Conservation (phyloP, 2,329 filamentous ascomycete genomes). For the Ceratocystis huliohia region DNA sequence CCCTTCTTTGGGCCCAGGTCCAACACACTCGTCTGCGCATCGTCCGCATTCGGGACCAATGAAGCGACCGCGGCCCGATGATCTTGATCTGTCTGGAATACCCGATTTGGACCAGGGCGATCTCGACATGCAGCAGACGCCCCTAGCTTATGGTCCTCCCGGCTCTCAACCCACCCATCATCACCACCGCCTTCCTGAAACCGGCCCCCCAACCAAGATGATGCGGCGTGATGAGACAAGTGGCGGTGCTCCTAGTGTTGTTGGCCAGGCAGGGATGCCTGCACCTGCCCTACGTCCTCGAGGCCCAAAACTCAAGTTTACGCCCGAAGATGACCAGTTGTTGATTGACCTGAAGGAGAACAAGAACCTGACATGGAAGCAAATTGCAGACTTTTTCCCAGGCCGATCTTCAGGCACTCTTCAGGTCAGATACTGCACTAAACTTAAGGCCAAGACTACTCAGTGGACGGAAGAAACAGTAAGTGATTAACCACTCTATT, state of each 20-base stretch:
- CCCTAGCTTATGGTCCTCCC: constrained; percentile 26
- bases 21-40: constrained; percentile 1
- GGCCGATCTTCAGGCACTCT: constrained; percentile 80
- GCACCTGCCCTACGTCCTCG: constrained; percentile 65
- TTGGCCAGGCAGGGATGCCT: constrained; percentile 80
- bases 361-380: constrained; percentile 91
- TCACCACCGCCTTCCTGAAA: constrained; percentile 67
- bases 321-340: constrained; percentile 76
- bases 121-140: constrained; percentile 43
- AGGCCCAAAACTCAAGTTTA: constrained; percentile 88
- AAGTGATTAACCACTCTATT: constrained; percentile 30
- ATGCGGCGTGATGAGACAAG: constrained; percentile 43
- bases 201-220: constrained; percentile 56
- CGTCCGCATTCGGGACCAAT: constrained; percentile 27
- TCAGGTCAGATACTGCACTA: constrained; percentile 90
- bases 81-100: constrained; percentile 43
- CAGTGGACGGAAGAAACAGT: constrained; percentile 92
- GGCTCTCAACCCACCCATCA: constrained; percentile 52
- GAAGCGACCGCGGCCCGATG: constrained; percentile 46
- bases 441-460: constrained; percentile 84
- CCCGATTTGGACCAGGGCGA: constrained; percentile 42
- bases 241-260: constrained; percentile 64
- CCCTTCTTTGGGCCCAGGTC: constrained; percentile 39
- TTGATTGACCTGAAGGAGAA: constrained; percentile 87
- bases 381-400: constrained; percentile 93